Evolutionary conservation across 176 grass and related monocot species (phyloP), one percentile per base, ranked within the genome.

Genomic region (Secale cereale): DNA sequence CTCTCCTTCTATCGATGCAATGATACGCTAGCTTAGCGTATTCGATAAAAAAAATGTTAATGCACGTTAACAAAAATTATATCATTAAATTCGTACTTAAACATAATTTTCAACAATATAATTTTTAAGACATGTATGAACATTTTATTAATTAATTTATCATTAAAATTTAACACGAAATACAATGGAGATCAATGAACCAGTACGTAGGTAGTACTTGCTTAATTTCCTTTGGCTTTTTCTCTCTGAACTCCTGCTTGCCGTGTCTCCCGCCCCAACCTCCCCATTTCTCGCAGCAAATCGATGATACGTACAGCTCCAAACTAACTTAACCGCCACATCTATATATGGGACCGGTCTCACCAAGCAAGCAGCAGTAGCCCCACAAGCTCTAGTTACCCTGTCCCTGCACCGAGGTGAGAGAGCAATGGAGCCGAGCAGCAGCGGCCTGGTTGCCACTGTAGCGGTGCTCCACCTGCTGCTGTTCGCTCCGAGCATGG

Each of bases 301-400:
- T 76, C 63, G 74, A 82, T 89, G 46, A 60, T 50, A 75, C 15
- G 36, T 70, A 54, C 56, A 1, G 16, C 9, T 26, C 20, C 87
- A 71, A 79, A 79, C 89, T 50, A 76, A 84, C 86, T 30, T 73
- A 86, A 88, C 80, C 54, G 48, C 35, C 59, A 43, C 61, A 12
- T 13, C 45, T 52, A 57, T 57, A 92, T 61, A 72, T 60, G 86
- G 74, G 75, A 65, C 36, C 20, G 62, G 43, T 46, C n/a, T 11
- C 37, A 72, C 69, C 25, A 72, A 30, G 36, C 65, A 20, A 17
- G 8, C 32, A 39, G 7, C 25, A 72, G 82, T 32, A 65, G 14
- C 64, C 63, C 43, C 15, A 8, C 71, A 6, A 27, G 13, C 43
- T 30, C 33, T 37, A 27, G 56, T 67, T 37, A 30, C n/a, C 8